Base-by-base conservation (phyloP, 129 eudicot genomes). In the Chrysanthemum lavandulifolium region DNA sequence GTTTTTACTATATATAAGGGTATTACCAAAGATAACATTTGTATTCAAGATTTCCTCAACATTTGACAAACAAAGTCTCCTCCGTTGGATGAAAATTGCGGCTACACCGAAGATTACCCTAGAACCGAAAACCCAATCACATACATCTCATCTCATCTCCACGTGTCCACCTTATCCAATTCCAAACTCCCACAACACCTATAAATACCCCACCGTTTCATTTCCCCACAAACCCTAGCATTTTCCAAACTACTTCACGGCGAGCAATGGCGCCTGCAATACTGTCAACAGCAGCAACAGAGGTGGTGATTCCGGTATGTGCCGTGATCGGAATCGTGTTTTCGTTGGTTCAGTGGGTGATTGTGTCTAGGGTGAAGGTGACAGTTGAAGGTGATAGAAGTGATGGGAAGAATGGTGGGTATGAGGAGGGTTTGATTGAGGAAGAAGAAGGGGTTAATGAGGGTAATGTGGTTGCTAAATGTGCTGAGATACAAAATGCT, bases 401-500 rank as follows among this genome's bases (percentile, higher is more conserved):
- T 7, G 76, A 55, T 15, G 77, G 68, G 29, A 91, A 81, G 69
- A 13, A 29, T 25, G 29, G 29, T 72, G 97, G 97, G 0, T 84
- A 65, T 68, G 83, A 75, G 25, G 97, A 86, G 47, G 84, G 59
- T 74, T 83, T 91, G 83, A 91, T 88, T 74, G 96, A 91, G 69
- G 97, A 91, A 73, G 97, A 91, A 71, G 97, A 88, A 10, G 97
- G 97, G 3, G 51, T 88, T 52, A 81, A 86, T 19, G 90, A 86
- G 60, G 85, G 82, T 31, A 76, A 72, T 72, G 87, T 88, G 48
- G 90, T 86, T 19, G 71, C 62, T 57, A 91, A 86, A 69, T 91
- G 97, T 27, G 90, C 97, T 31, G 97, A 91, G 43, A 91, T 91
- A 29, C 97, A 91, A 65, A 88, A 61, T 47, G 97, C 96, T 1